These are phyloP conservation scores for Zea luxurians DNA, from an alignment of 176 grass and related monocot genomes.

Conservation along the genomic window DNA sequence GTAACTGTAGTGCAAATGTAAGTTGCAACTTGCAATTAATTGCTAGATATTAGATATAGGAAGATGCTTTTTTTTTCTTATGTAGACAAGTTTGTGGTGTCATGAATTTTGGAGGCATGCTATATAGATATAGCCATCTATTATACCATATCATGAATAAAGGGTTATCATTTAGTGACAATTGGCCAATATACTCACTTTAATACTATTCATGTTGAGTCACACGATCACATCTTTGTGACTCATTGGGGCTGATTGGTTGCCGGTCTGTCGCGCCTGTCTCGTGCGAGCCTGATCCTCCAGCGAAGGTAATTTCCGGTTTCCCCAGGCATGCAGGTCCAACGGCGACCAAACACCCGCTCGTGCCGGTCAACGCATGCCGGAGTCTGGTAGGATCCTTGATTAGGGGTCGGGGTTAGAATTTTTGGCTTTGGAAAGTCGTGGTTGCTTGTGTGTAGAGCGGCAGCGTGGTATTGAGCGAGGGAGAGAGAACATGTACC, in stretches of 20 bases:
- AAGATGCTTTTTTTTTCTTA: not conserved
- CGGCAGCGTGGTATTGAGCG: too few relatives aligned
- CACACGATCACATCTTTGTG: not conserved
- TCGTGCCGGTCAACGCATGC: too few relatives aligned
- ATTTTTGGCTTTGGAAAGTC: too few relatives aligned
- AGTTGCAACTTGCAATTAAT: constrained; percentile 34
- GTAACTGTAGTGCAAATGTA: constrained; percentile 34
- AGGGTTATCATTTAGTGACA: not conserved
- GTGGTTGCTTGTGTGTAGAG: too few relatives aligned
- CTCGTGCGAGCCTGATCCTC: too few relatives aligned
- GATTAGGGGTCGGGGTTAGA: too few relatives aligned
- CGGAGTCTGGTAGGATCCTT: too few relatives aligned
- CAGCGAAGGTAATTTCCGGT: too few relatives aligned
- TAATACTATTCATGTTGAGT: not conserved
- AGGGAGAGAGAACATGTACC: too few relatives aligned
- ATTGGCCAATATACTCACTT: not conserved
- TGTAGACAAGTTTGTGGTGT: not conserved
- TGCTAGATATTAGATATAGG: constrained; percentile 29
- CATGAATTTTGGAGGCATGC: constrained; percentile 26
- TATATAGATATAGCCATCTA: constrained; percentile 17
- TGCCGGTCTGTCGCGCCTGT: too few relatives aligned
- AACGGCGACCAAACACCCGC: too few relatives aligned
- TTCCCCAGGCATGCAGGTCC: too few relatives aligned
- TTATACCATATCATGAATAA: not conserved
- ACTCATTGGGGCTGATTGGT: not conserved